Conservation (phyloP, 495 filamentous ascomycete genomes). For the Penicillium waksmanii region DNA sequence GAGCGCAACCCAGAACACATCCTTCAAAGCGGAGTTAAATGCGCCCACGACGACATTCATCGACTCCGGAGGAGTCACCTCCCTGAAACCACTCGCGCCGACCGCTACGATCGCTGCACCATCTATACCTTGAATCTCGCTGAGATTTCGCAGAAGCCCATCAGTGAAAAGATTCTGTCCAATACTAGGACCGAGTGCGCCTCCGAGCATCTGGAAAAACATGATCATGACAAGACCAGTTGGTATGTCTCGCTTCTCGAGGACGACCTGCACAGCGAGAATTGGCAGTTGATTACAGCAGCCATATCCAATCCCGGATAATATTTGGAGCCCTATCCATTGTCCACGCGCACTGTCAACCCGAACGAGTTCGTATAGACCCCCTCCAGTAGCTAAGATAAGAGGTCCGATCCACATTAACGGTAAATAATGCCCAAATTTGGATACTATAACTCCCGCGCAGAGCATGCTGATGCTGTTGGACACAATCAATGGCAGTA, state of each 20-base stretch:
- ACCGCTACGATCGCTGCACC: slow-evolving; percentile 2
- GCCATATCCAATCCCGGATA: slow-evolving; percentile 36
- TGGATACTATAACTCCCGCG: not conserved
- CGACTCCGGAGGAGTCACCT: slow-evolving; percentile 1
- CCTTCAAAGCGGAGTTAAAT: slow-evolving; percentile 10
- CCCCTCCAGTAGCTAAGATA: slow-evolving; percentile 45
- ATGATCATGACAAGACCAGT: slow-evolving; percentile 43
- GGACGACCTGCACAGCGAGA: slow-evolving; percentile 36
- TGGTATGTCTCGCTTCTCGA: slow-evolving; percentile 27
- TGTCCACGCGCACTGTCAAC: slow-evolving; percentile 44
- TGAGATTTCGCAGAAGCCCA: slow-evolving; percentile 11
- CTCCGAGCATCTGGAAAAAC: slow-evolving; percentile 54
- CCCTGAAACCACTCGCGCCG: slow-evolving; percentile 16
- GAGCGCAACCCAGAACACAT: slow-evolving; percentile 17
- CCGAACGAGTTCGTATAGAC: slow-evolving; percentile 53
- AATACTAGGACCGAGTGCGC: slow-evolving; percentile 59
- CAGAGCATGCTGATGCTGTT: slow-evolving; percentile 48
- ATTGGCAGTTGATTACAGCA: slow-evolving; percentile 32
- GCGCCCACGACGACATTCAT: slow-evolving; percentile 4
- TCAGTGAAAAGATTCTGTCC: slow-evolving; percentile 50
- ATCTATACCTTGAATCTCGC: slow-evolving; percentile 10
- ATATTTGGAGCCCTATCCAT: slow-evolving; percentile 46
- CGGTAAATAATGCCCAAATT: slow-evolving; percentile 10
- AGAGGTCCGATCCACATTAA: slow-evolving; percentile 21
- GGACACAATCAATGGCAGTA: slow-evolving; percentile 64